phyloP scores from a whole-genome alignment of 805 yeast genomes.

The Metschnikowia cubensis region DNA sequence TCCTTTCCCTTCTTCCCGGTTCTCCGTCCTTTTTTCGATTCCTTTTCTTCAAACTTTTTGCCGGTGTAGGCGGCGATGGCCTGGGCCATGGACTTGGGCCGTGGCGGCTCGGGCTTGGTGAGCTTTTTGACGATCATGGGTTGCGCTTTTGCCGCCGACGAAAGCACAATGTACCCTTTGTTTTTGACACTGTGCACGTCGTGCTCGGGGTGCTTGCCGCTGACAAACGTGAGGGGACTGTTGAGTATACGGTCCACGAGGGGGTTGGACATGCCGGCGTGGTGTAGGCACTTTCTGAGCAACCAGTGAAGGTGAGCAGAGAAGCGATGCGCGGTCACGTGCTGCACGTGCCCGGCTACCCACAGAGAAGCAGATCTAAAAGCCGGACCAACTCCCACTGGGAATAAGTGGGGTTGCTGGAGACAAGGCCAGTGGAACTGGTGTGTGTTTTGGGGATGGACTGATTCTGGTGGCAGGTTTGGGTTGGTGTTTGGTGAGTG shows the following conservation, averaged over 20 bases:
- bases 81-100: constrained; percentile 48
- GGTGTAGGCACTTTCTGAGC: not conserved
- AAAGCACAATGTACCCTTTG: constrained; percentile 17
- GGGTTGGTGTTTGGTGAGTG: too few relatives aligned
- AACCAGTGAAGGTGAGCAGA: not conserved
- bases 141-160: constrained; percentile 6
- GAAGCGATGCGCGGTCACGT: not conserved
- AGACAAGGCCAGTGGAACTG: too few relatives aligned
- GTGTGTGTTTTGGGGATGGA: too few relatives aligned
- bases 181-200: constrained; percentile 15
- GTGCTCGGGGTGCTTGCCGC: constrained; percentile 43
- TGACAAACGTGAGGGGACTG: constrained; percentile 59
- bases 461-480: too few relatives aligned
- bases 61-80: constrained; percentile 58
- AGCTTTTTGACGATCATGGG: constrained; percentile 3
- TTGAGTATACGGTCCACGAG: constrained; percentile 57
- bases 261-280: constrained; percentile 37
- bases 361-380: too few relatives aligned
- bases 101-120: constrained; percentile 11
- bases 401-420: too few relatives aligned
- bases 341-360: not conserved
- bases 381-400: too few relatives aligned
- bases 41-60: constrained; percentile 48
- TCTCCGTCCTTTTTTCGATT: constrained; percentile 25
- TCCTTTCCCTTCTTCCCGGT: not conserved